phyloP scores from a whole-genome alignment of 345 rosid genomes.

The Excoecaria cochinchinensis region DNA sequence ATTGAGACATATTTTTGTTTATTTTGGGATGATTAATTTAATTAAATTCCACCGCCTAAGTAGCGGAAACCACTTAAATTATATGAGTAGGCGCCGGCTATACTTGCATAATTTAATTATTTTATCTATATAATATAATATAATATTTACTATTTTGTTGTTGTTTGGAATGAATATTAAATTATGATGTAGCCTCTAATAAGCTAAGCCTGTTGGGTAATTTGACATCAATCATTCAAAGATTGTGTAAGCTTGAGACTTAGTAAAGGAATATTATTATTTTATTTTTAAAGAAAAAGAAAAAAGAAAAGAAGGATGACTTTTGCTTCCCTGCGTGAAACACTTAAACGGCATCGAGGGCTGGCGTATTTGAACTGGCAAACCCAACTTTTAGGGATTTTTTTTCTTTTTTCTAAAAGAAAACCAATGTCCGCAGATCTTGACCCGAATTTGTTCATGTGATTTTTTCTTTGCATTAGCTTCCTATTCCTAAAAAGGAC shows the following conservation, averaged over 20 bases:
- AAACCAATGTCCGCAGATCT: too few species aligned
- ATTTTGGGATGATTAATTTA: background rate
- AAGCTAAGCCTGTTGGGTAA: background rate
- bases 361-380: too few species aligned
- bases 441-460: too few species aligned
- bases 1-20: background rate
- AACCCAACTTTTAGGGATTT: too few species aligned
- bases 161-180: background rate
- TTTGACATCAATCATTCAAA: background rate
- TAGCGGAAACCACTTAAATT: background rate
- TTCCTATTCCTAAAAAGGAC: too few species aligned
- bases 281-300: background rate
- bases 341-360: background rate
- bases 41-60: constrained; percentile 10
- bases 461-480: too few species aligned
- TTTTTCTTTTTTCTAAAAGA: too few species aligned
- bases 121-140: background rate
- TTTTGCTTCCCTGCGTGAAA: constrained; percentile 7
- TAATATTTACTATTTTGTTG: background rate
- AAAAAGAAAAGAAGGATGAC: background rate
- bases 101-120: background rate
- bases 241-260: background rate
- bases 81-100: constrained; percentile 13
- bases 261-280: too few species aligned
- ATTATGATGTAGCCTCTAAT: background rate